Evolutionary conservation across 257 asterid species (phyloP).

Genomic region (Nyctanthes arbortristis): DNA sequence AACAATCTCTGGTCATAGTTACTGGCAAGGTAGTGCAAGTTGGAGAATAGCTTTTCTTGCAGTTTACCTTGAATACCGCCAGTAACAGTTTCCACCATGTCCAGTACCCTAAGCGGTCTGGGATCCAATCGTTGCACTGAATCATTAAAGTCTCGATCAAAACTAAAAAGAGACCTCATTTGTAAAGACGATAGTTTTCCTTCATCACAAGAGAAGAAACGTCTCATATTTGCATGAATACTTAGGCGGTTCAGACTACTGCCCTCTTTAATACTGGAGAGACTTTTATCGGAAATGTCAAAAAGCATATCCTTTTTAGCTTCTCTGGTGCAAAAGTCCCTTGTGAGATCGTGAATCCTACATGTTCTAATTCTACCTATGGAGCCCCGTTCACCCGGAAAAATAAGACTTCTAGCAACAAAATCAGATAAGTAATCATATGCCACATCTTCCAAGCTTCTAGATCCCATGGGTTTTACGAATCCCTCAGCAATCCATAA

Average conservation of each 20-base stretch:
- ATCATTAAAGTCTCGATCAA: background rate
- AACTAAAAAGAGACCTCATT: no score
- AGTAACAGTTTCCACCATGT: background rate
- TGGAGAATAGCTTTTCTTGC: no score
- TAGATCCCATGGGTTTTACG: background rate
- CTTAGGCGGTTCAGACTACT: background rate
- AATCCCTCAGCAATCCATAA: constrained; percentile 28
- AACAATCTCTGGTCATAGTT: no score
- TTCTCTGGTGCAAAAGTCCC: no score
- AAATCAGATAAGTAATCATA: constrained; percentile 21
- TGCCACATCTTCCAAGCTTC: no score
- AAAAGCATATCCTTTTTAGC: constrained; percentile 15
- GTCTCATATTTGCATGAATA: constrained; percentile 6
- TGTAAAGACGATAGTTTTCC: no score
- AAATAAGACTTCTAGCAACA: constrained; percentile 17
- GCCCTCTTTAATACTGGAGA: no score
- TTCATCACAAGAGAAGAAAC: constrained; percentile 3
- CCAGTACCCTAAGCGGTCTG: constrained; percentile 12
- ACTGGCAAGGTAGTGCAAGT: no score
- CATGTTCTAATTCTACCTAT: constrained; percentile 13
- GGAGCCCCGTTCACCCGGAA: background rate
- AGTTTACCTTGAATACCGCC: no score
- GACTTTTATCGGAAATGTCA: background rate
- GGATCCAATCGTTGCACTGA: no score
- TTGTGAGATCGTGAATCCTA: constrained; percentile 20